Evolutionary conservation across 768 basidiomycete species (phyloP), one percentile per base, ranked within the genome.

Genomic region (Polyporus arcularius): DNA sequence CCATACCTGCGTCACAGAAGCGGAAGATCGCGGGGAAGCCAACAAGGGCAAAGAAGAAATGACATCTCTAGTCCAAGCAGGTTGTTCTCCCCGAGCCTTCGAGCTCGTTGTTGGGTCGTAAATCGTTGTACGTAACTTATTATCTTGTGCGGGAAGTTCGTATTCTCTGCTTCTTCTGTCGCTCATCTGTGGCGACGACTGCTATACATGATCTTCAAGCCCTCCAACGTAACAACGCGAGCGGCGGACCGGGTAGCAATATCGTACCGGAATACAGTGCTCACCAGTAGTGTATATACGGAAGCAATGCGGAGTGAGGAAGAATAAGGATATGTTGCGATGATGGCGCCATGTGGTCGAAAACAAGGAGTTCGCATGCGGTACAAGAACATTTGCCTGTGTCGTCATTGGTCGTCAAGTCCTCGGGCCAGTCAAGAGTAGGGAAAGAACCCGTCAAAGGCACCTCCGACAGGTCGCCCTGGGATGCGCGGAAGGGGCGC

Each of bases 361-460:
- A 35, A 11, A 6, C 35, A 35, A 35, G 21, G 26, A 4, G 28
- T 26, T 30, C 12, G 46, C 14, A 53, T 42, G 40, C 28, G 21
- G 21, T 21, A 49, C 48, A 49, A 15, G 4, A 6, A 7, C 9
- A 6, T 3, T 28, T 31, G 21, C 4, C 9, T 3, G 15, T 6
- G 11, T 35, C 35, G 35, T 12, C 48, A 41, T 28, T 16, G 9
- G 46, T 28, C 46, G 46, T 9, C 10, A 48, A 10, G 46, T 26
- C 21, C 26, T 7, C 6, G 10, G n/a, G 28, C 21, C 2, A 8
- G 12, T 28, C 46, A 26, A 48, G 46, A 10, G 14, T 48, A 48
- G 1, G 61, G 65, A 58, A 72, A 72, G 52, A 69, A 72, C 0
- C 68, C 69, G 28, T 67, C 67, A 60, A 67, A 72, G 0, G 65